Conservation (phyloP, 805 yeast genomes). For the Alloascoidea africana region DNA sequence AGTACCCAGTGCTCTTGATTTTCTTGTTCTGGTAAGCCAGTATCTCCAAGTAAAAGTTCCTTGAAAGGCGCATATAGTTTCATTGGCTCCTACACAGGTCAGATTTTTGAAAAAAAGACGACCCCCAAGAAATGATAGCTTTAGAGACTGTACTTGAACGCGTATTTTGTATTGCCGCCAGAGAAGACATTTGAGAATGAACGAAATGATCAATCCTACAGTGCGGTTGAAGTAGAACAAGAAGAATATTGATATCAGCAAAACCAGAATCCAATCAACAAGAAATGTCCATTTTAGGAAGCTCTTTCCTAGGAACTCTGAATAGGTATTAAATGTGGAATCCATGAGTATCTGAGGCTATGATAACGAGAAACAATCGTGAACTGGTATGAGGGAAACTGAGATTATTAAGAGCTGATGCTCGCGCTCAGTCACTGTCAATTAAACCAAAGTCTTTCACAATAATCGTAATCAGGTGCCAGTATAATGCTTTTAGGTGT, state of each 20-base stretch:
- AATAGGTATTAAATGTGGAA: not conserved
- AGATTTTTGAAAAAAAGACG: slow-evolving; percentile 65
- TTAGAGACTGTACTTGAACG: slow-evolving; percentile 55
- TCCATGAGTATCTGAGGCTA: too few species aligned
- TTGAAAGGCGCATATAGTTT: slow-evolving; percentile 52
- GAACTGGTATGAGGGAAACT: too few species aligned
- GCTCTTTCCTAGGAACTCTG: not conserved
- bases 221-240: slow-evolving; percentile 67
- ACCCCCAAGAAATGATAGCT: slow-evolving; percentile 73
- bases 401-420: too few species aligned
- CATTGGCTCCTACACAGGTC: slow-evolving; percentile 57
- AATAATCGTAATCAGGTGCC: too few species aligned
- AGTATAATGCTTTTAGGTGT: too few species aligned
- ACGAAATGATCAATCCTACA: slow-evolving; percentile 44
- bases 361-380: too few species aligned
- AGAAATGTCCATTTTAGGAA: slow-evolving; percentile 59
- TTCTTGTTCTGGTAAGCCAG: slow-evolving; percentile 48
- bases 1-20: slow-evolving; percentile 14
- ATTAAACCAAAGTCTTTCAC: too few species aligned
- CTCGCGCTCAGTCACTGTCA: too few species aligned
- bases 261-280: slow-evolving; percentile 65
- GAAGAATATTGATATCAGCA: slow-evolving; percentile 43
- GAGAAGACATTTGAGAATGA: slow-evolving; percentile 31
- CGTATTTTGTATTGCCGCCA: slow-evolving; percentile 51
- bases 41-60: slow-evolving; percentile 82